Evolutionary conservation across 345 rosid species (phyloP), one percentile per base, ranked within the genome.

Genomic region (Eucalyptus regnans): DNA sequence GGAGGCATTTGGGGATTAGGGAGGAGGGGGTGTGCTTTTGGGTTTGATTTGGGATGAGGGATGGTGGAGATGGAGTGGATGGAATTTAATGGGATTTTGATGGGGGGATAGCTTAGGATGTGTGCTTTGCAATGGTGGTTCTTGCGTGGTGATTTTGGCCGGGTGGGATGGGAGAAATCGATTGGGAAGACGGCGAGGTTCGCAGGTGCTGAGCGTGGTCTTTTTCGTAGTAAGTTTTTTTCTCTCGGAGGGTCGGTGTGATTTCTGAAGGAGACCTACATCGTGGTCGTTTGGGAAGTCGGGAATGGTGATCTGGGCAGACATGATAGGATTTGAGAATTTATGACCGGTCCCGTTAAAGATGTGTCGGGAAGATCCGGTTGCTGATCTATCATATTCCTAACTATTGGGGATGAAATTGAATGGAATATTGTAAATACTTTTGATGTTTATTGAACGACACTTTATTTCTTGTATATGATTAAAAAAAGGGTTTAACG

Each of bases 171-270:
- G 48, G 9, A 22, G 27, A 41, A 20, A 20, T 20, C 0, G 15
- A 20, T 11, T 0, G 5, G 2, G 48, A 76, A 76, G 14, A 12
- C 5, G 9, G 1, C 0, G 15, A 23, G 15, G 48, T 20, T 37
- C 5, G 2, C 1, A 12, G 5, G 9, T 2, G 4, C 2, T 1
- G 3, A 3, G 9, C 15, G 1, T 2, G 27, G 7, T 41, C 8
- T 10, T 41, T 20, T 41, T 20, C 27, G 9, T 11, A 20, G 0
- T 5, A 6, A 12, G 12, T 20, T 41, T 41, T 76, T 20, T 0
- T 1, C 41, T 10, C 15, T 20, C 1, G 15, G 3, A 0, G 5
- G 7, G 15, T 20, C 2, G 27, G 7, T 20, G 8, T 20, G 48
- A 37, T 76, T 37, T 12, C 0, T 6, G 9, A 41, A 10, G 0